Evolutionary conservation across 2,329 filamentous ascomycete genomes (phyloP), one percentile per base, ranked within the genome.

Genomic region (Verruconis gallopava): DNA sequence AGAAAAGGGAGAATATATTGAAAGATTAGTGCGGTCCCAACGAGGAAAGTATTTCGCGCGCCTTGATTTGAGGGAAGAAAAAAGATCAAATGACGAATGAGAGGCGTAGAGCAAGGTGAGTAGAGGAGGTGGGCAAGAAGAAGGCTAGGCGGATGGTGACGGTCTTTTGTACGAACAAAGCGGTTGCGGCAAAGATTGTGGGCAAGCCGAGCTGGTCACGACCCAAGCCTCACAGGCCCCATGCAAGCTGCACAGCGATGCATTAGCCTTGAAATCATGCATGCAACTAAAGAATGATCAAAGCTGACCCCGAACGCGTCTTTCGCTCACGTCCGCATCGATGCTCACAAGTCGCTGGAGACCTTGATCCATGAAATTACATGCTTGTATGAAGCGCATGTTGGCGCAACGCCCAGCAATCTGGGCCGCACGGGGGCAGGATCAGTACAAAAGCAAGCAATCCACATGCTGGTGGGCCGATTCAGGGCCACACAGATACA

Each of bases 61-160:
- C 60, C 58, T 53, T 56, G 54, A 51, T 46, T 50, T 50, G 50
- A 52, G 52, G 57, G 53, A 60, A 45, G 44, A 32, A 50, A 55
- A 57, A 55, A 57, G 54, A 53, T 51, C 51, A 48, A 55, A 49
- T 53, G 56, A 51, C 55, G 58, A 60, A 63, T 62, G 58, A 58
- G 57, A 55, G 46, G 57, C 57, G 55, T 56, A 54, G 58, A 59
- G 52, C 58, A 60, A 58, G 62, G 59, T 59, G 60, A 55, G 55
- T 52, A 56, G 58, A 59, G 56, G 56, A 49, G 52, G 58, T 56
- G 55, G 55, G 57, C 56, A 51, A 55, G 56, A 34, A 44, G 41
- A 19, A 19, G 21, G 33, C n/a, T 21, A 32, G 19, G 28, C 21
- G 38, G 25, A 28, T 30, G 21, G 32, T 25, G 37, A 38, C 20